These are phyloP conservation scores for Schizothecium vesticola DNA, from an alignment of 495 filamentous ascomycete species.

Conservation along the genomic window DNA sequence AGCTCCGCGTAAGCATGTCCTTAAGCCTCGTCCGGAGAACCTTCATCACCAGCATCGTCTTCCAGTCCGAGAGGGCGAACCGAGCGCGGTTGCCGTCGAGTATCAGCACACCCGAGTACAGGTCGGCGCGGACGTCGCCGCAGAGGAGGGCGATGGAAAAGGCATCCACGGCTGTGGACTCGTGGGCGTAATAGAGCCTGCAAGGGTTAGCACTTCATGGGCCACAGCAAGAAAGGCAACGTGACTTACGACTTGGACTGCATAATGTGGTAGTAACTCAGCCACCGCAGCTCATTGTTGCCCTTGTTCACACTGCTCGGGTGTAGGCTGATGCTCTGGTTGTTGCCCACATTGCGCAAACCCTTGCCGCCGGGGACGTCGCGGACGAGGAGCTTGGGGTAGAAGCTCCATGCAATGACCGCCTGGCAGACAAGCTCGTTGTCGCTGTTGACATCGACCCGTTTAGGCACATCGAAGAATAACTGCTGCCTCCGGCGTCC, in stretches of 20 bases:
- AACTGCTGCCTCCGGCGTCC: slow-evolving; percentile 55
- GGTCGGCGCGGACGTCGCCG: slow-evolving; percentile 79
- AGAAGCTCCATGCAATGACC: slow-evolving; percentile 87
- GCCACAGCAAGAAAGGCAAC: background rate
- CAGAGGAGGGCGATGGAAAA: slow-evolving; percentile 79
- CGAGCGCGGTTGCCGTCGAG: slow-evolving; percentile 82
- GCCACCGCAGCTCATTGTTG: slow-evolving; percentile 60
- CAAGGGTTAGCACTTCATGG: background rate
- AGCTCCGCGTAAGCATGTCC: slow-evolving; percentile 63
- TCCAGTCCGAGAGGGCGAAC: slow-evolving; percentile 88
- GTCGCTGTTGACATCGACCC: slow-evolving; percentile 64
- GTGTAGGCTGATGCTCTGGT: slow-evolving; percentile 77
- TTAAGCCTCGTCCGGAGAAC: slow-evolving; percentile 60
- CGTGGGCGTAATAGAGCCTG: slow-evolving; percentile 79
- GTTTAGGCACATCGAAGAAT: slow-evolving; percentile 74
- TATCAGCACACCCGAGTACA: slow-evolving; percentile 79
- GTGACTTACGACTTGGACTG: slow-evolving; percentile 65
- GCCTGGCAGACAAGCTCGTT: slow-evolving; percentile 74
- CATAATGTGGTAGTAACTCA: slow-evolving; percentile 96
- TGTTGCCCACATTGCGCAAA: slow-evolving; percentile 85
- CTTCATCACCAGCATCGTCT: slow-evolving; percentile 80
- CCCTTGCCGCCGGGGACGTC: slow-evolving; percentile 66
- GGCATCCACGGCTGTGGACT: slow-evolving; percentile 75
- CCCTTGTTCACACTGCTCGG: slow-evolving; percentile 82
- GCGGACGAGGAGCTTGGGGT: slow-evolving; percentile 81